Evolutionary conservation across 805 yeast species (phyloP), one percentile per base, ranked within the genome.

Genomic region (Ogataea pini): DNA sequence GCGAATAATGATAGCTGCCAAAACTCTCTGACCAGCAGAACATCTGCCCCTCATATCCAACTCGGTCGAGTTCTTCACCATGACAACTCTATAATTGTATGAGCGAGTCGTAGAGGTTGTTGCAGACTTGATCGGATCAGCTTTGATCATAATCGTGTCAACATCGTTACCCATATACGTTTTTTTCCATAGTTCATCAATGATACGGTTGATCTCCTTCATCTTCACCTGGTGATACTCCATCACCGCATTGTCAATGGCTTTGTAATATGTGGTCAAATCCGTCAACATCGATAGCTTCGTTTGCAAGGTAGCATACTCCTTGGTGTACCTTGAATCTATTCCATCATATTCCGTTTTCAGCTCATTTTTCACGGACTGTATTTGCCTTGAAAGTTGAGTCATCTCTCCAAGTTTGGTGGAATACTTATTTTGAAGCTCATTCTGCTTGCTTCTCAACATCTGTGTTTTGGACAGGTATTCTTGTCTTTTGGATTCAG

Each of bases 41-140:
- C 99, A 94, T 49, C 99, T 72, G 0, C 99, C 99, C 52, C 99
- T 78, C 99, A 94, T 94, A 63, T 94, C 99, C 41, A 94, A 71
- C 65, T 94, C 98, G 1, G 84, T 86, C 50, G 87, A 92, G 60
- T 86, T 89, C 64, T 94, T 94, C 50, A 83, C 83, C 99, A 94
- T 94, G 18, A 91, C 96, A 16, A 94, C 97, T 32, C 97, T 74
- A 62, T 92, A 92, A 63, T 92, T 91, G 65, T 91, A 92, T 1
- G 94, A 80, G 48, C 95, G 80, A 79, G 19, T 76, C 65, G 38
- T 49, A 12, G 51, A 45, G 2, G 63, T 38, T 10, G 54, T 46
- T 0, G 60, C 48, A 1, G 56, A 53, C 16, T 56, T 50, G 16
- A 79, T 79, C 18, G 82, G 84, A 58, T 92, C 98, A 33, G 96